These are phyloP conservation scores for Mucor mucedo DNA, from an alignment of 371 early-diverging fungal genomes.

Conservation along the genomic window DNA sequence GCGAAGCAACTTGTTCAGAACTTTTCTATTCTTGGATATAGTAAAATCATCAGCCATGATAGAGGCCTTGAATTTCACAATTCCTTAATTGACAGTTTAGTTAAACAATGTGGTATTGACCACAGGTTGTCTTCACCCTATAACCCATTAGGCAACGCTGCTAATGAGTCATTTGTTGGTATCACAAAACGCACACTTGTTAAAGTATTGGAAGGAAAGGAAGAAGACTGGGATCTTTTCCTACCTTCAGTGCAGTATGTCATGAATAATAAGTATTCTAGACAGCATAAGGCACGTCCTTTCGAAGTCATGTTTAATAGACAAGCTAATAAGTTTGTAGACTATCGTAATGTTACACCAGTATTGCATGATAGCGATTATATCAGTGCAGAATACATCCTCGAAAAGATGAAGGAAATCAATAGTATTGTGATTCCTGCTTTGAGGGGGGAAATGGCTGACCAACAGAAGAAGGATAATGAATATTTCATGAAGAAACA, in stretches of 20 bases:
- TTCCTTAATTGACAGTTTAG: neutral
- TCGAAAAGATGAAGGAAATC: neutral
- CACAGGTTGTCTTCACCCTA: neutral
- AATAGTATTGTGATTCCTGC: conserved; percentile 5
- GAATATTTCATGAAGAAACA: conserved; percentile 9
- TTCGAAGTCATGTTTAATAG: conserved; percentile 22
- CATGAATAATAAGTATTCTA: neutral
- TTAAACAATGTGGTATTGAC: neutral
- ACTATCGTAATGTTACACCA: neutral
- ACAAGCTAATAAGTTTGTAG: conserved; percentile 5
- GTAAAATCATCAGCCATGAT: no score
- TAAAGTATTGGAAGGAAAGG: conserved; percentile 2
- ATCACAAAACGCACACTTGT: conserved; percentile 1
- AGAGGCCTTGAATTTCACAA: conserved; percentile 7
- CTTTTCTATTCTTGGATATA: no score
- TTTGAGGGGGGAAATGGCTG: conserved; percentile 6
- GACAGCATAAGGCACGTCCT: conserved; percentile 11
- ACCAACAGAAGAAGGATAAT: conserved; percentile 7
- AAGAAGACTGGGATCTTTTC: conserved; percentile 19
- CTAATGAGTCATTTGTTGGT: neutral
- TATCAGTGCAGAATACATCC: neutral
- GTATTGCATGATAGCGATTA: neutral
- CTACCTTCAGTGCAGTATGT: neutral
- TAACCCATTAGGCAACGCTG: neutral
- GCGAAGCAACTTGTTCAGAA: no score